A percentile compares a stretch with the other conserved stretches of the same genome.
Evolutionary conservation across 139 green algal species (phyloP).

Genomic region (Micractinium sp.): DNA sequence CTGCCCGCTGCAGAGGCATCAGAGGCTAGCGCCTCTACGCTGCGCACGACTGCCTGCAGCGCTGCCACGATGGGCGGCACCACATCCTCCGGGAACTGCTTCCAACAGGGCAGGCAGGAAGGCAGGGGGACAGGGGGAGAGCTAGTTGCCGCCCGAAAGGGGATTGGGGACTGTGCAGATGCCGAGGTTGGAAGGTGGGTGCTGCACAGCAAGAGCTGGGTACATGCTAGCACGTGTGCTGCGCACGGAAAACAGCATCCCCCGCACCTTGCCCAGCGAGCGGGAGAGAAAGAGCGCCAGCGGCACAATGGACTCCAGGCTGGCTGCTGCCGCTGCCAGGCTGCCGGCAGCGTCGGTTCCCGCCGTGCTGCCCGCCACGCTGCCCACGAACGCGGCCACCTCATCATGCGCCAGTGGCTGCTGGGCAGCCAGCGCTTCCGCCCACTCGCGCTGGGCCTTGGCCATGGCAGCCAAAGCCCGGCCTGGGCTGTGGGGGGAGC

Average conservation of each 20-base stretch:
- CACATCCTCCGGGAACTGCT: constrained; percentile 21
- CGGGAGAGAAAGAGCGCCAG: constrained; percentile 22
- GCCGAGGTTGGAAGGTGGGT: neutral
- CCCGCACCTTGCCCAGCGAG: constrained; percentile 25
- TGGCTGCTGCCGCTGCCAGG: neutral
- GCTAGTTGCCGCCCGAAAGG: neutral
- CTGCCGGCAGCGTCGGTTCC: neutral
- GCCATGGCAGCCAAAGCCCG: neutral
- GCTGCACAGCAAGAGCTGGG: neutral
- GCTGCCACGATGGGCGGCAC: constrained; percentile 1
- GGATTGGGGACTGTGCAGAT: neutral
- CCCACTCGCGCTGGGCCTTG: constrained; percentile 26
- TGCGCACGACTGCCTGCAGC: neutral
- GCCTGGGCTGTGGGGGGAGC: neutral
- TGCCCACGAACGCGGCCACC: constrained; percentile 3
- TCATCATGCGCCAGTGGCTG: neutral
- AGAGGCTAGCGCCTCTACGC: neutral
- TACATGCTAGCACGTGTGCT: neutral
- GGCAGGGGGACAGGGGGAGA: neutral
- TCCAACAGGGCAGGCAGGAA: neutral
- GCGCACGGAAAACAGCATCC: neutral
- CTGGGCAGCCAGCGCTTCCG: neutral
- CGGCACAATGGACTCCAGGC: constrained; percentile 16
- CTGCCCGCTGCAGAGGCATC: neutral
- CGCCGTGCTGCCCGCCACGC: neutral